These are phyloP conservation scores for Epichloe sibirici DNA, from an alignment of 2,329 filamentous ascomycete genomes.

Conservation along the genomic window DNA sequence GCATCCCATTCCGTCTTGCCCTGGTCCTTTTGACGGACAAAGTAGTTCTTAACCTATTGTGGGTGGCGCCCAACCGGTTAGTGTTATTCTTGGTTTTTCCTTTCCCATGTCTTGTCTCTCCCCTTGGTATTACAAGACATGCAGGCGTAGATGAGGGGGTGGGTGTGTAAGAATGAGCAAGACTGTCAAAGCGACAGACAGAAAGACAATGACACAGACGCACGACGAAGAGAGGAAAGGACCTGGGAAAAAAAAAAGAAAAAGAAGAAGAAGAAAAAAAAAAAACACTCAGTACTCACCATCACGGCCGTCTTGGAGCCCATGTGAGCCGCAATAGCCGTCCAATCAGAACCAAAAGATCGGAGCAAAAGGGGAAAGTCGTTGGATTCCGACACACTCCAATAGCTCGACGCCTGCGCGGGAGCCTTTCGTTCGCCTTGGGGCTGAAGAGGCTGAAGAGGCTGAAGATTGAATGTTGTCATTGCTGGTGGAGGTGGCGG, in stretches of 20 bases:
- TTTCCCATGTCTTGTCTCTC: background rate
- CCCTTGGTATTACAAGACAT: slow-evolving; percentile 2
- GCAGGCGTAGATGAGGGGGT: background rate
- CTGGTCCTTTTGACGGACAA: slow-evolving; percentile 48
- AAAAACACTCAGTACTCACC: slow-evolving; percentile 35
- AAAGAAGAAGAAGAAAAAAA: background rate
- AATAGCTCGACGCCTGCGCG: slow-evolving; percentile 64
- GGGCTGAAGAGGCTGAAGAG: slow-evolving; percentile 18
- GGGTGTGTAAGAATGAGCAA: background rate
- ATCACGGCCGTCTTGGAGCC: slow-evolving; percentile 78
- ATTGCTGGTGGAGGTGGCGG: slow-evolving; percentile 34
- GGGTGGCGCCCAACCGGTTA: background rate
- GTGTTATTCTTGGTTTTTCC: background rate
- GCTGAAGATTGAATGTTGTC: slow-evolving; percentile 38
- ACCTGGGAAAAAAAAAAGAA: background rate
- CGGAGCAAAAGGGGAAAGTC: slow-evolving; percentile 63
- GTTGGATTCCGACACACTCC: slow-evolving; percentile 70
- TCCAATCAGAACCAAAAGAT: slow-evolving; percentile 71
- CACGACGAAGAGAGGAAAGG: background rate
- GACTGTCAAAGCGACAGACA: background rate
- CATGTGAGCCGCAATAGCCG: slow-evolving; percentile 64
- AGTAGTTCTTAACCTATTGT: slow-evolving; percentile 58
- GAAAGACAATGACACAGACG: background rate
- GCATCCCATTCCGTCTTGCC: slow-evolving; percentile 46
- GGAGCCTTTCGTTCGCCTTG: slow-evolving; percentile 39